Evolutionary conservation across 164 flowering plant species (phyloP).

Genomic region (Aristolochia fimbriata): DNA sequence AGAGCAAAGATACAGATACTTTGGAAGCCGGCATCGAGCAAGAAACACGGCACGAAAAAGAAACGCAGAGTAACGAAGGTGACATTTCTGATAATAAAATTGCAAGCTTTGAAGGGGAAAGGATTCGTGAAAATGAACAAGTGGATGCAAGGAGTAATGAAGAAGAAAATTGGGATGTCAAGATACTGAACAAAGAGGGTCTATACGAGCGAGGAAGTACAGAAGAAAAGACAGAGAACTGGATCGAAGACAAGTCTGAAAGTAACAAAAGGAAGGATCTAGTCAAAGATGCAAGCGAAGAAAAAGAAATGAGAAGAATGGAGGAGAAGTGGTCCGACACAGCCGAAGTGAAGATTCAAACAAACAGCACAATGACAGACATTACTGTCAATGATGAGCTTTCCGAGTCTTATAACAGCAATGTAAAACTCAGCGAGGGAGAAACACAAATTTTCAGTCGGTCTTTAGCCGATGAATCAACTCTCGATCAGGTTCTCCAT

Average conservation of each 20-base stretch:
- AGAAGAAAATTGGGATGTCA: background rate
- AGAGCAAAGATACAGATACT: background rate
- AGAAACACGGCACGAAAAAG: background rate
- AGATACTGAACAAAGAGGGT: background rate
- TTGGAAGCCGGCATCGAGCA: background rate
- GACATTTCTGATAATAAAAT: background rate
- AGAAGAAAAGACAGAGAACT: background rate
- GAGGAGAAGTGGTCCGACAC: background rate
- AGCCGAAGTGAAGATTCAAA: background rate
- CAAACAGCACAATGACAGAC: background rate
- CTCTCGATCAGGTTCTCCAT: background rate
- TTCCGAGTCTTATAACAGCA: background rate
- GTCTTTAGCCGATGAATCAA: background rate
- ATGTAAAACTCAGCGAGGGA: too few species aligned
- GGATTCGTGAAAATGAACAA: background rate
- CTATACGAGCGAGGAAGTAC: constrained; percentile 1
- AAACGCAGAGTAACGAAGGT: background rate
- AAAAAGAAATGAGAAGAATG: background rate
- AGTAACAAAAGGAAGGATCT: background rate
- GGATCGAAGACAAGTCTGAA: background rate
- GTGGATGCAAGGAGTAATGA: background rate
- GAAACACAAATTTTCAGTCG: background rate
- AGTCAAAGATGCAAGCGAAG: background rate
- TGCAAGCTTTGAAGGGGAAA: background rate
- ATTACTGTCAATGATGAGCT: background rate